Percentiles rank a stretch among this genome's conserved stretches.
These are phyloP conservation scores for Linnemannia hyalina DNA, from an alignment of 192 early-diverging fungal genomes.

Conservation along the genomic window DNA sequence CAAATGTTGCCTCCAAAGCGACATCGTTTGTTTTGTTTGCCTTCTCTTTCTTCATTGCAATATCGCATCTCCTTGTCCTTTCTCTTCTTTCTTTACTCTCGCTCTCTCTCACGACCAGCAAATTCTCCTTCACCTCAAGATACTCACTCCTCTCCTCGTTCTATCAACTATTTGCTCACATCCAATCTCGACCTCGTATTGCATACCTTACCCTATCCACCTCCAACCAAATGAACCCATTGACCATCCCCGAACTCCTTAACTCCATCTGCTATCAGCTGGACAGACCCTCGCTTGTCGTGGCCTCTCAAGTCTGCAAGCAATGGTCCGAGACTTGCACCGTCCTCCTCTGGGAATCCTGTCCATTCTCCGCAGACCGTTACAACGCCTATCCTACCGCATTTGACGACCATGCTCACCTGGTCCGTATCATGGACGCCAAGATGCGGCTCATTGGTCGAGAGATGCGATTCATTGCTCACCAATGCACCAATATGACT, in stretches of 20 bases:
- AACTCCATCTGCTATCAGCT: constrained; percentile 14
- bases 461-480: constrained; percentile 47
- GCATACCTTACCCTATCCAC: neutral
- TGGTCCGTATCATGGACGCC: constrained; percentile 37
- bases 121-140: neutral
- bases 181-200: neutral
- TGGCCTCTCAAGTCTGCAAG: constrained; percentile 6
- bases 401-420: constrained; percentile 38
- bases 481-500: constrained; percentile 36
- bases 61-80: neutral
- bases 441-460: constrained; percentile 29
- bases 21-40: neutral
- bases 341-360: constrained; percentile 35
- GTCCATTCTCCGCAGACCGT: constrained; percentile 35
- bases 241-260: constrained; percentile 36
- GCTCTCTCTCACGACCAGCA: neutral
- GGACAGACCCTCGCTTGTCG: constrained; percentile 26
- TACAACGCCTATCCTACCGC: constrained; percentile 23
- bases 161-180: neutral
- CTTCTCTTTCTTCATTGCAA: neutral
- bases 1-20: neutral
- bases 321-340: constrained; percentile 26
- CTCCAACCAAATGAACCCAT: constrained; percentile 18
- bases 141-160: neutral
- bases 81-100: neutral